Conservation (phyloP, 2,329 filamentous ascomycete genomes). For the Colletotrichum lini region DNA sequence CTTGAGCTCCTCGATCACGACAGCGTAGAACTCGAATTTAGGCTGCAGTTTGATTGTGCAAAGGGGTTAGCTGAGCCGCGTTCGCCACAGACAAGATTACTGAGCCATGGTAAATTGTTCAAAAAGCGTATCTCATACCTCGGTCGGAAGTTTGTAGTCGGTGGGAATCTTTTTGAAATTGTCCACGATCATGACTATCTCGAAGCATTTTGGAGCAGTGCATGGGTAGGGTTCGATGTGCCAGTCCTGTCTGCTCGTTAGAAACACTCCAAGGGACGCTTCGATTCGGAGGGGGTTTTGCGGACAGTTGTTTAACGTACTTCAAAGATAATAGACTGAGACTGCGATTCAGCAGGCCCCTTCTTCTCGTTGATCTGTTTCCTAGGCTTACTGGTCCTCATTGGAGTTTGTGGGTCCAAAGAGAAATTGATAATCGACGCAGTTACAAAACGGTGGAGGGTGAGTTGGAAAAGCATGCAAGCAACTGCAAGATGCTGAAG, state of each 20-base stretch:
- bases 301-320: neutral
- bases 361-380: no score
- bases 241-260: neutral
- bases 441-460: no score
- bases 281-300: no score
- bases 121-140: neutral
- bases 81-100: accelerated
- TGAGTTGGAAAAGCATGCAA: no score
- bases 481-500: no score
- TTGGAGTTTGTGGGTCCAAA: no score
- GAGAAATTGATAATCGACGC: no score
- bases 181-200: neutral
- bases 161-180: neutral
- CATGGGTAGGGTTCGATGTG: neutral
- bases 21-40: neutral
- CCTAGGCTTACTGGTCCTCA: no score
- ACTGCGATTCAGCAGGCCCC: no score
- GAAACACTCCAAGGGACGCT: neutral
- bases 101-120: no score
- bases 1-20: neutral
- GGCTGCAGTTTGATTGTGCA: neutral
- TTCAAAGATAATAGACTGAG: no score
- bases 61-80: neutral
- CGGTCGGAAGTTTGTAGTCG: neutral
- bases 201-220: neutral